phyloP scores from a whole-genome alignment of 352 stramenopile species.

The Pythium brassicae region DNA sequence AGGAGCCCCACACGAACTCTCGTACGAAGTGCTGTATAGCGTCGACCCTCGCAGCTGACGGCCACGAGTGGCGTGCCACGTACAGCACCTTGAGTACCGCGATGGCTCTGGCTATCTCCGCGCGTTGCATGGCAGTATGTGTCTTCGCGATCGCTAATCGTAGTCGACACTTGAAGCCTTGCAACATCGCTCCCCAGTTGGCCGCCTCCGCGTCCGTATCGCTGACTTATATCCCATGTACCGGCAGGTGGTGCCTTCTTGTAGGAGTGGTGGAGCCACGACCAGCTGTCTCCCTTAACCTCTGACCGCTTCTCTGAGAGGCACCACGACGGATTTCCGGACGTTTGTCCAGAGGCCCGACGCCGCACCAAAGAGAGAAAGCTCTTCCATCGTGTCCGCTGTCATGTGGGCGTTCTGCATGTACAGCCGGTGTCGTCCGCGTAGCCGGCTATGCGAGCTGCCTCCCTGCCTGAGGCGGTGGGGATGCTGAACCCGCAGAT shows the following conservation, averaged over 20 bases:
- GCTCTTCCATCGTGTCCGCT: neutral
- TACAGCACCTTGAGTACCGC: too few species aligned
- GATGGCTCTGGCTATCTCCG: too few species aligned
- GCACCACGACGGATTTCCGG: neutral
- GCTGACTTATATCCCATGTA: neutral
- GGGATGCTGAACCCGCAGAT: too few species aligned
- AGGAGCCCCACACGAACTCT: too few species aligned
- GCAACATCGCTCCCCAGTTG: neutral
- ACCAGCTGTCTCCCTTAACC: neutral
- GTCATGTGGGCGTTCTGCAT: neutral
- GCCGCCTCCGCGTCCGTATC: too few species aligned
- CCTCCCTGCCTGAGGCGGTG: neutral
- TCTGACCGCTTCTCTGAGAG: neutral
- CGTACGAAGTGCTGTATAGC: too few species aligned
- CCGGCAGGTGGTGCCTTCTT: neutral
- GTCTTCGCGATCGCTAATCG: too few species aligned
- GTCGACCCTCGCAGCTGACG: too few species aligned
- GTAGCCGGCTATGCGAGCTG: neutral
- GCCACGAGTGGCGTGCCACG: too few species aligned
- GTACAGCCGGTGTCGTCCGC: neutral
- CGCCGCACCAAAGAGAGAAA: neutral
- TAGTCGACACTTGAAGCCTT: too few species aligned
- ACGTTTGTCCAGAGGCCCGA: neutral
- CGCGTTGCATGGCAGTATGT: too few species aligned
- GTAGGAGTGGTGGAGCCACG: too few species aligned